Conservation (phyloP, 352 stramenopile genomes). For the Nothophytophthora sp. region DNA sequence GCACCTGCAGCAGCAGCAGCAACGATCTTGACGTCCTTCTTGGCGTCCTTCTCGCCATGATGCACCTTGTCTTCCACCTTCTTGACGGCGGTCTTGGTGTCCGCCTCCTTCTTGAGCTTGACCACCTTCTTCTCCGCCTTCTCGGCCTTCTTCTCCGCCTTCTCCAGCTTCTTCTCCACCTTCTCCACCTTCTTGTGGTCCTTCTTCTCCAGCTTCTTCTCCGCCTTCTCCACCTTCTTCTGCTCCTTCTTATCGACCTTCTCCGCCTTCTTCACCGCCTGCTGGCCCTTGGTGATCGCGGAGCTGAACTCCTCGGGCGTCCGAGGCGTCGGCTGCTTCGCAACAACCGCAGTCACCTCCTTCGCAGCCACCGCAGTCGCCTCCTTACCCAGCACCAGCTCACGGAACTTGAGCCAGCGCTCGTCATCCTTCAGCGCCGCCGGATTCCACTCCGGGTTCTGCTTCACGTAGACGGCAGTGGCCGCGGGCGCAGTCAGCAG, state of each 20-base stretch:
- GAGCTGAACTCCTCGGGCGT: constrained; percentile 51
- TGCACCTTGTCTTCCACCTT: constrained; percentile 36
- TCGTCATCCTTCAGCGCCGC: constrained; percentile 52
- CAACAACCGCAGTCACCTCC: neutral
- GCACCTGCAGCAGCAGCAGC: constrained; percentile 22
- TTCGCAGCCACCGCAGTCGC: constrained; percentile 6
- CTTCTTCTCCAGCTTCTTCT: constrained; percentile 18
- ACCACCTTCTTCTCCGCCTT: constrained; percentile 19
- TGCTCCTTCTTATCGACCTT: constrained; percentile 14
- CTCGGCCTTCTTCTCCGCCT: constrained; percentile 12
- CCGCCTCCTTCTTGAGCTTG: constrained; percentile 28
- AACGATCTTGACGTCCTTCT: constrained; percentile 35
- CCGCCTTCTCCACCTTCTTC: constrained; percentile 19
- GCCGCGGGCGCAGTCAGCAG: constrained; percentile 52
- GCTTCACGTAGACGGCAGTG: constrained; percentile 66
- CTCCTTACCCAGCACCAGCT: constrained; percentile 59
- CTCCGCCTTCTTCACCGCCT: constrained; percentile 27
- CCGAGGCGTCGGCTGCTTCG: constrained; percentile 24
- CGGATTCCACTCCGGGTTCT: constrained; percentile 84
- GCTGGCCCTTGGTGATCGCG: constrained; percentile 44
- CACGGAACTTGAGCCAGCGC: constrained; percentile 75
- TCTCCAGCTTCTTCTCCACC: constrained; percentile 16
- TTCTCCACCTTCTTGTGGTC: constrained; percentile 21
- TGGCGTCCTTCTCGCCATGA: constrained; percentile 28
- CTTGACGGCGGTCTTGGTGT: constrained; percentile 22